Evolutionary conservation across 345 rosid genomes (phyloP), one percentile per base, ranked within the genome.

Genomic region (Physaria fendleri): DNA sequence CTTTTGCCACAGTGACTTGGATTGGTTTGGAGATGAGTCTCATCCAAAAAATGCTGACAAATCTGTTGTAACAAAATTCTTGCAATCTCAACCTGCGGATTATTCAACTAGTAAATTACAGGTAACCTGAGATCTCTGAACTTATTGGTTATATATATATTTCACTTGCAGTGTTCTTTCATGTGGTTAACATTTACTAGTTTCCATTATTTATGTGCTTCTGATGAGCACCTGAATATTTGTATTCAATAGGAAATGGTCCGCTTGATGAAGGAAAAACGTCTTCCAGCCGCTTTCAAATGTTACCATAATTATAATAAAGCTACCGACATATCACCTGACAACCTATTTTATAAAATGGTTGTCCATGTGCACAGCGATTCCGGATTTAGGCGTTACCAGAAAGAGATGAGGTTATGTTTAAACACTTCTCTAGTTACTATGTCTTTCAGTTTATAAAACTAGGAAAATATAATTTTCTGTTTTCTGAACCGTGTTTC

Each of bases 331-430:
- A 32, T 75, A 28, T 84, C 99, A 16, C 73, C 66, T 62, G 91
- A 85, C 64, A 85, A 79, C 66, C 87, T 89, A 51, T 86, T 77
- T 75, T 89, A 84, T 73, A 88, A 79, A 72, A 65, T 93, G 94
- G 97, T 86, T 59, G 77, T 93, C 72, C 99, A 93, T 82, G 97
- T 93, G 58, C 88, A 56, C 49, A 80, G 85, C 53, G 99, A 89
- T 74, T 86, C 94, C 4, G 82, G 40, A 62, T 93, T 93, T 70
- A 76, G 85, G 71, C 82, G 99, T 60, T 93, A 93, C 72, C 97
- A 86, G 52, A 93, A 85, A 63, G 99, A 93, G 74, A 89, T 89
- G 90, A 88, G 97, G 99, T 93, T 41, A 59, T 72, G 14, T 64
- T 67, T 59, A 37, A 29, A 23, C 20, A 18, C 42, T 24, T 56